Percentiles rank a stretch among this genome's conserved stretches.
phyloP scores from a whole-genome alignment of 441 rosid genomes.

The Omphalea diandra region DNA sequence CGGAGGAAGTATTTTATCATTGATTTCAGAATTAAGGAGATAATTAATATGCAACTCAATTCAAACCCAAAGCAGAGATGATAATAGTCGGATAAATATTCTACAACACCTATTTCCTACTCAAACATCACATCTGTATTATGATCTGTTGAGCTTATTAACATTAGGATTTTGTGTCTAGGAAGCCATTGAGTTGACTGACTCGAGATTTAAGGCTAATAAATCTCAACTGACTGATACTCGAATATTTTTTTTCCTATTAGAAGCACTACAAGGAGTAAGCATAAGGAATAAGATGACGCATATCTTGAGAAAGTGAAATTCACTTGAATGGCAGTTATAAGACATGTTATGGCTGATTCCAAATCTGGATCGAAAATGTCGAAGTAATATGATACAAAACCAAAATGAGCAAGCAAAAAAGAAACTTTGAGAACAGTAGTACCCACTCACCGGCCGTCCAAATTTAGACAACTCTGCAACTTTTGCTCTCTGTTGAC shows the following conservation, averaged over 20 bases:
- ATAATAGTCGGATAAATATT: constrained; percentile 2
- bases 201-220: background rate
- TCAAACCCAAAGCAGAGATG: background rate
- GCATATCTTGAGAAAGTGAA: background rate
- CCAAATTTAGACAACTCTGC: constrained; percentile 76
- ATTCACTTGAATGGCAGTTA: background rate
- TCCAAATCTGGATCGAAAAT: background rate
- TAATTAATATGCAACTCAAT: background rate
- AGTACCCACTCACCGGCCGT: constrained; percentile 56
- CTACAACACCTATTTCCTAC: background rate
- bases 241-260: background rate
- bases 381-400: background rate
- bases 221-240: background rate
- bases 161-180: background rate
- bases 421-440: background rate
- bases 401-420: background rate
- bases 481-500: constrained; percentile 68
- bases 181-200: background rate
- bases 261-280: background rate
- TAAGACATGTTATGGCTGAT: background rate
- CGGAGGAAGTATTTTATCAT: background rate
- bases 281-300: background rate
- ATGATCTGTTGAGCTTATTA: background rate
- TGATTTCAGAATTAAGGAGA: background rate
- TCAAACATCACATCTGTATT: background rate